Evolutionary conservation across 495 filamentous ascomycete genomes (phyloP), one percentile per base, ranked within the genome.

Genomic region (Aspergillus heteromorphus): DNA sequence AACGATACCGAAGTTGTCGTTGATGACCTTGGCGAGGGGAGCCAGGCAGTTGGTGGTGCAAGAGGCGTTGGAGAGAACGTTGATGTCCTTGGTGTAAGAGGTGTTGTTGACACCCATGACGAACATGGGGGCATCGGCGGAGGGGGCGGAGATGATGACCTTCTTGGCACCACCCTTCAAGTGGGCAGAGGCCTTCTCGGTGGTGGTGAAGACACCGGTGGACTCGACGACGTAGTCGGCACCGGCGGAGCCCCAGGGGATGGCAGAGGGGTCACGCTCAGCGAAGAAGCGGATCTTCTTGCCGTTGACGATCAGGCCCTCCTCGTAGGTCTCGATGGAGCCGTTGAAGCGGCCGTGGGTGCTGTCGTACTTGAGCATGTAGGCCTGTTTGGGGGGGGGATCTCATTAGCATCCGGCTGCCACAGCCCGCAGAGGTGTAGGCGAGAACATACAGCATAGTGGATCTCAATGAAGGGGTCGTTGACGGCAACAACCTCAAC

Each of bases 41-140:
- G 93, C 93, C 72, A 98, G 80, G 85, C 93, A 97, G 87, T 98
- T 98, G 80, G 93, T 98, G 69, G 93, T 98, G 83, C 93, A 98
- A 65, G 95, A 97, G 62, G 93, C 93, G 81, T 98, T 98, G 79
- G 93, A 97, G 79, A 97, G 87, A 75, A 98, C 85, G 63, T 88
- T 78, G 71, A 93, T 81, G 72, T 89, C 86, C 70, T 82, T 84
- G 75, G 86, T 91, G 85, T 98, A 98, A 64, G 75, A 79, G 73
- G 89, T 81, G 76, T 97, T 81, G 83, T 98, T 98, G 77, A 98
- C 93, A 73, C 93, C 93, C 88, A 96, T 96, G 67, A 98, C 93
- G 83, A 93, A 98, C 93, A 98, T 98, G 66, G 93, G 92, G 65
- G 93, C 95, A 83, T 98, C 93, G 56, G 91, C 91, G 62, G 93